A percentile compares a stretch with the other conserved stretches of the same genome.
Conservation (phyloP, 2,329 filamentous ascomycete species). For the Calonectria hongkongensis region DNA sequence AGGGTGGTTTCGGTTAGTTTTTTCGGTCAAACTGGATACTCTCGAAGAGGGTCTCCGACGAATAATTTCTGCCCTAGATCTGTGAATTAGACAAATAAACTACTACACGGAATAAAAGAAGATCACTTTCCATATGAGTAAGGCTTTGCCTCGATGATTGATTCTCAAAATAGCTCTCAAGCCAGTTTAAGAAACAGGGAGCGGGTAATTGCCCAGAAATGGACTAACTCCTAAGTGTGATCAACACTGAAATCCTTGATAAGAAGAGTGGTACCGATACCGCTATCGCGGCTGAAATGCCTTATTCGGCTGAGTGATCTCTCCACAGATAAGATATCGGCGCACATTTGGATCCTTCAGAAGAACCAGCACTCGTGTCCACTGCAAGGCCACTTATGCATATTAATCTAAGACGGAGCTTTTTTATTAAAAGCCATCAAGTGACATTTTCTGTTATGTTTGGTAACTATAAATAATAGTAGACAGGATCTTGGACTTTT, state of each 20-base stretch:
- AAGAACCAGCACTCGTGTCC: background rate
- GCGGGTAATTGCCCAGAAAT: background rate
- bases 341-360: background rate
- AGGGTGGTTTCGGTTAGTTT: conserved; percentile 6
- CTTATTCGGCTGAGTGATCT: background rate
- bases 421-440: no score
- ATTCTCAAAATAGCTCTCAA: no score
- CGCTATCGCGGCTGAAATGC: background rate
- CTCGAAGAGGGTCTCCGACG: background rate
- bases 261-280: background rate
- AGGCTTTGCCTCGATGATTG: no score
- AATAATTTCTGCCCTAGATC: background rate
- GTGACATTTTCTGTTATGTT: no score
- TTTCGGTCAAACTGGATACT: background rate
- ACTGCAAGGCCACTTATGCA: background rate
- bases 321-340: background rate
- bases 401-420: background rate
- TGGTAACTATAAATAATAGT: no score
- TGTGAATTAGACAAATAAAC: no score
- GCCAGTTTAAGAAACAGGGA: background rate
- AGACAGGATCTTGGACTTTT: no score
- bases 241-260: background rate
- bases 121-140: no score
- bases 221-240: background rate
- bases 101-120: no score